Percentiles rank a stretch among this genome's conserved stretches.
phyloP scores from a whole-genome alignment of 1,284 basidiomycete genomes.

The Cutaneotrichosporon spelunceum region DNA sequence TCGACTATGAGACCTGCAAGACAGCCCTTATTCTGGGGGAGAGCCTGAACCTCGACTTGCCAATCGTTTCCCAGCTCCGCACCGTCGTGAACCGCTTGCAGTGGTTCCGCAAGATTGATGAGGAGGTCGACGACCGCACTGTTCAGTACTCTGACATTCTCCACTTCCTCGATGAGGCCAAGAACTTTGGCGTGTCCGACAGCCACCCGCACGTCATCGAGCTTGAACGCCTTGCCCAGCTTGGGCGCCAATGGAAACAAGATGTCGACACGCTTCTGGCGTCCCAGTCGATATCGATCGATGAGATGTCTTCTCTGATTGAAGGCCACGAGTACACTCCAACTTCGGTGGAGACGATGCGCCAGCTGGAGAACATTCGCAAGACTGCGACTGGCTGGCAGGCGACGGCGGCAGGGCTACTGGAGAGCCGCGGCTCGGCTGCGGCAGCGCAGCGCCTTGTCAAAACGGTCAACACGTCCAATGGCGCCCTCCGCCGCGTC shows the following conservation, averaged over 20 bases:
- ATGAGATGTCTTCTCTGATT: conserved; percentile 30
- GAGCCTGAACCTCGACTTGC: conserved; percentile 45
- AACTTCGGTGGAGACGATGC: conserved; percentile 32
- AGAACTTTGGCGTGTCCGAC: conserved; percentile 32
- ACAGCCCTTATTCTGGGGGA: conserved; percentile 43
- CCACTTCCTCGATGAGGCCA: conserved; percentile 37
- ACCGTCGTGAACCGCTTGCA: conserved; percentile 40
- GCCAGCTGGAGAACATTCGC: conserved; percentile 37
- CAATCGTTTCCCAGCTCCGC: conserved; percentile 37
- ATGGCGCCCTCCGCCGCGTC: conserved; percentile 30
- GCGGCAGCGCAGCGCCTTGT: conserved; percentile 34
- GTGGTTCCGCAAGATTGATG: conserved; percentile 45
- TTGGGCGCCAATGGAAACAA: conserved; percentile 30
- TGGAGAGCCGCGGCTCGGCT: conserved; percentile 27
- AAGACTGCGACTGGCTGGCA: conserved; percentile 42
- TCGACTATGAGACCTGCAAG: conserved; percentile 37
- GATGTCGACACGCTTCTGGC: conserved; percentile 28
- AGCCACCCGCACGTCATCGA: conserved; percentile 36
- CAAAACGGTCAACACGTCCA: conserved; percentile 32
- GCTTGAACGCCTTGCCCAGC: conserved; percentile 29
- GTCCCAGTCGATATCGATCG: conserved; percentile 28
- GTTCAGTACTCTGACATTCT: conserved; percentile 43
- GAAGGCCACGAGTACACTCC: conserved; percentile 35
- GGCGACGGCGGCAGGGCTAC: conserved; percentile 26
- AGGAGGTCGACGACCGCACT: conserved; percentile 46